These are phyloP conservation scores for Kodamaea derodonti DNA, from an alignment of 1,139 yeast genomes.

Conservation along the genomic window DNA sequence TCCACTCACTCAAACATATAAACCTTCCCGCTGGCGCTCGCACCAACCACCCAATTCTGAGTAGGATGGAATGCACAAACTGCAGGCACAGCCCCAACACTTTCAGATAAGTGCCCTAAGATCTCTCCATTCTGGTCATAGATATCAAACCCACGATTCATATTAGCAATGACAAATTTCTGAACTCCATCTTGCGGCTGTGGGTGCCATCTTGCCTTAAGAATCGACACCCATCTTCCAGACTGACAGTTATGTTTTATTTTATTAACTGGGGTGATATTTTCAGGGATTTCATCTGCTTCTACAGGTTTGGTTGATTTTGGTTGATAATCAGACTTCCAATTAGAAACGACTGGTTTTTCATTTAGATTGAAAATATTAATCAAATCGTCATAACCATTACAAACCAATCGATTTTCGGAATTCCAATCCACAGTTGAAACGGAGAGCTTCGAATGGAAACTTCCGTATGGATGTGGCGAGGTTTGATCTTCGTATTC, in stretches of 20 bases:
- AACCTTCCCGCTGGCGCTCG: constrained; percentile 90
- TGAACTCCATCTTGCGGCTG: constrained; percentile 68
- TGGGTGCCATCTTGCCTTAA: constrained; percentile 80
- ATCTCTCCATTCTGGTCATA: constrained; percentile 74
- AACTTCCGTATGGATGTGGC: constrained; percentile 59
- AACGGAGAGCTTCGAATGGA: constrained; percentile 70
- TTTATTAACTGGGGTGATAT: constrained; percentile 53
- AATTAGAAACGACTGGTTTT: constrained; percentile 21
- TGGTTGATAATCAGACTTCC: constrained; percentile 23
- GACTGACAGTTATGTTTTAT: constrained; percentile 90
- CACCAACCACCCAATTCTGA: constrained; percentile 88
- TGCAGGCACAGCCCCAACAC: constrained; percentile 88
- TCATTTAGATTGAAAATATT: constrained; percentile 42
- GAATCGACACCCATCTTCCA: constrained; percentile 92
- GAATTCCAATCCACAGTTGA: constrained; percentile 85
- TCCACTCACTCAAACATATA: constrained; percentile 57
- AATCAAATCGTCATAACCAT: constrained; percentile 88
- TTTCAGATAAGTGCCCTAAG: constrained; percentile 64
- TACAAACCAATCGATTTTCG: constrained; percentile 75
- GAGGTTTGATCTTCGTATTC: constrained; percentile 35
- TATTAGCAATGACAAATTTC: constrained; percentile 87
- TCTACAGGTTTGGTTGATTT: constrained; percentile 14
- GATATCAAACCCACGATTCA: constrained; percentile 83
- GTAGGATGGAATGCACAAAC: constrained; percentile 79
- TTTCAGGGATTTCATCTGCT: constrained; percentile 21